These are phyloP conservation scores for Cnidoscolus chayamansa DNA, from an alignment of 441 rosid genomes.

Conservation along the genomic window DNA sequence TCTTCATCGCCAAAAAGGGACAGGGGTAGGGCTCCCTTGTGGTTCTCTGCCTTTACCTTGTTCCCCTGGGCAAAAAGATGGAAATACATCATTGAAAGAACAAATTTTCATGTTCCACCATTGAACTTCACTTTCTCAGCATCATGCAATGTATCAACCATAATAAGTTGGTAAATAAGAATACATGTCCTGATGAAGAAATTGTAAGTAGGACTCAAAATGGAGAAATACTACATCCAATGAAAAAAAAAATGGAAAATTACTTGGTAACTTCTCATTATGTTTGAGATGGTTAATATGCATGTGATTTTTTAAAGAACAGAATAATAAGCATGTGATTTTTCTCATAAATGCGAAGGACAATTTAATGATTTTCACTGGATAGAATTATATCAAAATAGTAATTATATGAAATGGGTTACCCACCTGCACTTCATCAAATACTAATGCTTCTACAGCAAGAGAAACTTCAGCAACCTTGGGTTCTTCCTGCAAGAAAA, in stretches of 20 bases:
- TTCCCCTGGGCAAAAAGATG: constrained; percentile 39
- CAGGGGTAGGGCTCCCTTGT: constrained; percentile 56
- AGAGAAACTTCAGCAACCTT: constrained; percentile 26
- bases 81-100: constrained; percentile 18
- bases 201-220: too few species aligned
- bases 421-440: constrained; percentile 27
- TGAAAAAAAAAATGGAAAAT: not conserved
- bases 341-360: not conserved
- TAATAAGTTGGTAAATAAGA: not conserved
- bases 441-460: constrained; percentile 17
- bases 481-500: constrained; percentile 29
- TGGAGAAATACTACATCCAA: not conserved
- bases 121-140: constrained; percentile 5
- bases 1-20: constrained; percentile 61
- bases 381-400: constrained; percentile 14
- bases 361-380: not conserved
- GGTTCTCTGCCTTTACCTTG: constrained; percentile 31
- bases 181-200: too few species aligned
- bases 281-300: not conserved
- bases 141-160: not conserved
- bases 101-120: constrained; percentile 15
- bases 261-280: not conserved
- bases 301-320: too few species aligned
- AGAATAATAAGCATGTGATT: too few species aligned
- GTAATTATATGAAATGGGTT: constrained; percentile 9